Base-by-base conservation (phyloP, 169 alveolate genomes). In the Theileria parva region DNA sequence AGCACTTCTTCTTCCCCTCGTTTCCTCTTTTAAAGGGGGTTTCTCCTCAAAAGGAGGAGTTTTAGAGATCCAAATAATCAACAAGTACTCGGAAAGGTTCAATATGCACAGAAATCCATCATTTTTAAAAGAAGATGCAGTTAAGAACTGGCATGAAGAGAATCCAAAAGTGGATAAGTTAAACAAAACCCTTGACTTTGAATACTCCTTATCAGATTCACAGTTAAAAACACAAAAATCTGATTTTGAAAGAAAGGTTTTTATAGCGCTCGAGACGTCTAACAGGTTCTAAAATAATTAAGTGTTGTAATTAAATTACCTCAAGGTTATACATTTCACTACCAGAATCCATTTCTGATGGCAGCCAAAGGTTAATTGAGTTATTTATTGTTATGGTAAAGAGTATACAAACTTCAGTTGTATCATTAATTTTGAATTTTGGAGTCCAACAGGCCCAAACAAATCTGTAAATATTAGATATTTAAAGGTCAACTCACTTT, bases 371-470 rank as follows among this genome's bases (percentile, higher is more conserved):
- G 59, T 77, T 81, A 21, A 83, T 76, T 13, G 50, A 37, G 59
- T 83, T 77, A 28, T 48, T 34, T 19, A 83, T 65, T 28, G 53
- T 68, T 13, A 83, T 28, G 8, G 89, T 83, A 70, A 86, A 75
- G 9, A 83, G 76, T 12, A 78, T 74, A 8, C 85, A 25, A 48
- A 37, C 50, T 30, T 17, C 44, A n/a, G 19, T 69, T n/a, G 23
- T 50, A 2, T 76, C 86, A 9, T 8, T 67, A 1, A 27, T 3
- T 8, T 72, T 50, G 32, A 53, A 72, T 17, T 55, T 67, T 11
- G 89, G 89, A 11, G 89, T 83, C 89, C 89, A 83, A 12, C 79
- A 55, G 19, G 76, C 71, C 53, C 74, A 66, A 23, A 83, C 83
- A 59, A 83, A 65, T 30, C 89, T 83, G 57, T 21, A 0, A 8